Base-by-base conservation (phyloP, 2,329 filamentous ascomycete species). In the Claviceps humidiphila region DNA sequence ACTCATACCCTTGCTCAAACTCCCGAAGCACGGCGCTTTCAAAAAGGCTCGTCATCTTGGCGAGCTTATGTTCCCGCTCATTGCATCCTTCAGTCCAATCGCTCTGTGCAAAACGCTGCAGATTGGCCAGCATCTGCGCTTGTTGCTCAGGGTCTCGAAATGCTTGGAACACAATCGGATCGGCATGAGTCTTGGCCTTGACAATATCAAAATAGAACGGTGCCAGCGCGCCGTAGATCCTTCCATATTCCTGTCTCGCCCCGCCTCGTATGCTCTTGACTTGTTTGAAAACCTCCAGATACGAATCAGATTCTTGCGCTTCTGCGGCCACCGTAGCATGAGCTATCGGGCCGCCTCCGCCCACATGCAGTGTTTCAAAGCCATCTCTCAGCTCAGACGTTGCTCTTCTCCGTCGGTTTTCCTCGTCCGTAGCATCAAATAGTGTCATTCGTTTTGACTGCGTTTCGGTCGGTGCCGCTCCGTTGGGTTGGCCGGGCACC, bases 1-100 rank as follows among this genome's bases (percentile, higher is more conserved):
- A 83, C 64, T 93, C 88, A 58, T 94, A 95, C 4, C 89, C 93
- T 62, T 93, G 86, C 67, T 94, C 87, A 59, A 98, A 98, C 65
- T 98, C 93, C 48, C 86, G 80, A 50, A 96, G 71, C 3, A 94
- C 90, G 3, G 90, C 89, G 53, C 84, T 89, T 68, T 97, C 91
- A 61, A 98, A 98, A 54, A 93, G 83, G 40, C 77, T 77, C 58
- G 84, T 80, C 77, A 94, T 89, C 24, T 76, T 78, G 40, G 79
- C 73, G 20, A 98, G 71, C 62, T 84, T 87, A 56, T 85, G 81
- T 60, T 86, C 80, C 44, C 91, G 75, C 58, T 81, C 75, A 47
- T 72, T 67, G 74, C 85, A 90, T 1, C 89, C 90, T 53, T 84
- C 72, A 0, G 87, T 77, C 71, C 80, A 87, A 66, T 98, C 93